Conservation (phyloP, 306 rosid genomes). For the Benincasa hispida region DNA sequence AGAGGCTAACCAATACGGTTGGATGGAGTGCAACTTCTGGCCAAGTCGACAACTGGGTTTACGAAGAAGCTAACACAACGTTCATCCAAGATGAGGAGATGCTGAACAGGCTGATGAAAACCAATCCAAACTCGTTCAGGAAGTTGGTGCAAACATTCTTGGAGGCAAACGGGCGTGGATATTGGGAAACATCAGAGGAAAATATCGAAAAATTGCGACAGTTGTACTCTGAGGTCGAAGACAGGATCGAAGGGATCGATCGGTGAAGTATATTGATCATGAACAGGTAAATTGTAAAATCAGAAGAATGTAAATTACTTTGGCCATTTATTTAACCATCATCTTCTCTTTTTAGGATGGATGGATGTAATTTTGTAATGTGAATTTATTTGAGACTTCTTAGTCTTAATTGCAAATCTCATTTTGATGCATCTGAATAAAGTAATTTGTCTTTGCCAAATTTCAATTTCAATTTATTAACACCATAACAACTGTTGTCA, state of each 20-base stretch:
- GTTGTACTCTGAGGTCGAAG: constrained; percentile 87
- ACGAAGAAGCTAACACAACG: constrained; percentile 95
- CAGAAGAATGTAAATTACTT: constrained; percentile 1
- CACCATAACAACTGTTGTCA: neutral
- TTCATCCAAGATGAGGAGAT: constrained; percentile 86
- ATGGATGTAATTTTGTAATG: constrained; percentile 1
- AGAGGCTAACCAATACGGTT: constrained; percentile 88
- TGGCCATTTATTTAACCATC: neutral
- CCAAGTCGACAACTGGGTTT: constrained; percentile 98
- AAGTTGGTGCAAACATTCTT: constrained; percentile 86
- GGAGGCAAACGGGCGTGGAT: constrained; percentile 97
- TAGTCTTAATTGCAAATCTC: neutral
- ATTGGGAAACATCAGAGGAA: constrained; percentile 85
- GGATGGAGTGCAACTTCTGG: constrained; percentile 99
- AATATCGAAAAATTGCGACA: constrained; percentile 72
- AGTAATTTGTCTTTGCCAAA: neutral
- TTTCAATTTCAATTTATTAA: neutral
- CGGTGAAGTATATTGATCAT: constrained; percentile 1
- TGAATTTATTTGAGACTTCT: neutral
- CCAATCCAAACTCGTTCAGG: constrained; percentile 90
- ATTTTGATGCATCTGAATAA: neutral
- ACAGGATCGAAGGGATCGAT: constrained; percentile 92
- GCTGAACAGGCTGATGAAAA: constrained; percentile 79
- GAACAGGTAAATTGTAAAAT: neutral
- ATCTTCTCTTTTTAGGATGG: neutral